These are phyloP conservation scores for Saccharomyces hybrid DNA, from an alignment of 1,139 yeast genomes.

Conservation along the genomic window DNA sequence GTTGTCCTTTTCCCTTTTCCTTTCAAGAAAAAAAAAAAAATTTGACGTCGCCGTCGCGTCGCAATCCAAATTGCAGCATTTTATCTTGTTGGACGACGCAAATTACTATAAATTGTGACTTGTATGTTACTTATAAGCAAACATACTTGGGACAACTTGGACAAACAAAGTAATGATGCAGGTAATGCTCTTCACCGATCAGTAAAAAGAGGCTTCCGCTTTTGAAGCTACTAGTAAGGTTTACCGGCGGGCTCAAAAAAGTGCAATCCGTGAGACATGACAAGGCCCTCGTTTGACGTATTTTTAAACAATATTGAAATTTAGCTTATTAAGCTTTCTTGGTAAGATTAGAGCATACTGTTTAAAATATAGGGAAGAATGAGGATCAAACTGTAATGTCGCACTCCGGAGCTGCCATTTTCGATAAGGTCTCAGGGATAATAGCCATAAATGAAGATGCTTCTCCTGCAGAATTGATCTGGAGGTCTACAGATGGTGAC, in stretches of 20 bases:
- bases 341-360: neutral
- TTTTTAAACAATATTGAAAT: neutral
- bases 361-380: neutral
- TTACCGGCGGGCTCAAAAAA: neutral
- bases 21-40: neutral
- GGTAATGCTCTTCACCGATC: neutral
- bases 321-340: neutral
- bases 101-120: neutral
- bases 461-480: conserved; percentile 54
- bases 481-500: conserved; percentile 64
- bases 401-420: conserved; percentile 58
- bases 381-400: conserved; percentile 19
- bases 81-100: neutral
- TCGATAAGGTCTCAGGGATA: conserved; percentile 62
- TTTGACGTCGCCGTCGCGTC: conserved; percentile 1
- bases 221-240: neutral
- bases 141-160: neutral
- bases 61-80: neutral
- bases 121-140: neutral
- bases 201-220: neutral
- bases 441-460: conserved; percentile 57
- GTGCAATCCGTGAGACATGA: neutral
- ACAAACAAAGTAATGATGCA: neutral
- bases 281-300: neutral
- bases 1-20: neutral